These are phyloP conservation scores for Xylariales sp. DNA, from an alignment of 2,329 filamentous ascomycete species.

Conservation along the genomic window DNA sequence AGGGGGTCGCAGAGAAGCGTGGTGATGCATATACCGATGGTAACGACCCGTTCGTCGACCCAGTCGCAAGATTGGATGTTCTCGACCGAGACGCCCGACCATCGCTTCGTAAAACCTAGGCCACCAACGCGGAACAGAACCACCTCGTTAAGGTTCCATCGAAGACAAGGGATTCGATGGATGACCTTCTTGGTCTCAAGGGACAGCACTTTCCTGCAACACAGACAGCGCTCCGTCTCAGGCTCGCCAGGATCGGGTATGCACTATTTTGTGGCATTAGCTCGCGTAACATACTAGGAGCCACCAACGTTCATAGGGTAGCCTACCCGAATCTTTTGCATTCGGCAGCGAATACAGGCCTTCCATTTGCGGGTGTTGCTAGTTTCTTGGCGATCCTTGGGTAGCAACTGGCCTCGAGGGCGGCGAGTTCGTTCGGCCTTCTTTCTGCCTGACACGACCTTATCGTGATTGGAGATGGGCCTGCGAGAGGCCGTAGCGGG, in stretches of 20 bases:
- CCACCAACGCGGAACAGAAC: constrained; percentile 57
- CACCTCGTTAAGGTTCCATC: constrained; percentile 57
- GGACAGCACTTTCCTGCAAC: constrained; percentile 53
- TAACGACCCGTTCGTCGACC: constrained; percentile 42
- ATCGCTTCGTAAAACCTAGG: constrained; percentile 58
- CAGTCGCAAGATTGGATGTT: constrained; percentile 54
- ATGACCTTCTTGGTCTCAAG: constrained; percentile 60
- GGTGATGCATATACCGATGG: constrained; percentile 55
- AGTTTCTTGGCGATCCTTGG: constrained; percentile 40
- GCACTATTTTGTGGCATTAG: constrained; percentile 51
- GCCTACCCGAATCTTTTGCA: constrained; percentile 59
- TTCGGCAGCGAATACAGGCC: constrained; percentile 59
- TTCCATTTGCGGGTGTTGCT: constrained; percentile 45
- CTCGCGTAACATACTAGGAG: constrained; percentile 22
- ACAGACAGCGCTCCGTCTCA: constrained; percentile 52
- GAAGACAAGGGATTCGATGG: constrained; percentile 58
- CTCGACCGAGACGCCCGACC: constrained; percentile 55
- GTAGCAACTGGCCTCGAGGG: constrained; percentile 33
- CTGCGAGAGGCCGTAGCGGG: not conserved
- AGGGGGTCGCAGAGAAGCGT: constrained; percentile 53
- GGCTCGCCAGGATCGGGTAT: constrained; percentile 48
- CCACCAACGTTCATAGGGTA: not conserved
- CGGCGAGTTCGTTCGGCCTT: constrained; percentile 31
- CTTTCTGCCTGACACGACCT: constrained; percentile 4
- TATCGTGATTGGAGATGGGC: constrained; percentile 8